A percentile compares a stretch with the other conserved stretches of the same genome.
These are phyloP conservation scores for Solanum boliviense DNA, from an alignment of 257 asterid genomes.

Conservation along the genomic window DNA sequence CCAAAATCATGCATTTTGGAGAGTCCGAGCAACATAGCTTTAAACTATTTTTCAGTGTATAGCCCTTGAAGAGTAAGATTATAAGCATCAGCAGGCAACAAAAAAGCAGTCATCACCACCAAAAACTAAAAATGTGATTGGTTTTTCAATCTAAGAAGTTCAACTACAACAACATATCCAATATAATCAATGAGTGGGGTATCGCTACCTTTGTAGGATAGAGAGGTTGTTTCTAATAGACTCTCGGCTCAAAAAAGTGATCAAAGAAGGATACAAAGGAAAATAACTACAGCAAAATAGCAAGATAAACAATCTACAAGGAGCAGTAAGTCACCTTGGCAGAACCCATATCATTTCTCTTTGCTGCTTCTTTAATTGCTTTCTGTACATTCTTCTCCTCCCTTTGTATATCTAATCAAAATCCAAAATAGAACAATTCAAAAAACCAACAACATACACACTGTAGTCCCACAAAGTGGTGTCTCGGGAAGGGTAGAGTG, in stretches of 20 bases:
- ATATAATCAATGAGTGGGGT: neutral
- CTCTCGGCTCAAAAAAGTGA: neutral
- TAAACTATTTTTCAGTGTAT: neutral
- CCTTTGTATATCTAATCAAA: constrained; percentile 71
- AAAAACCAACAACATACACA: neutral
- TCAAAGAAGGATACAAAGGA: neutral
- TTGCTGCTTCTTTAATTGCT: constrained; percentile 93
- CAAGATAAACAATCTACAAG: neutral
- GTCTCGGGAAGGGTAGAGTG: neutral
- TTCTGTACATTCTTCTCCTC: constrained; percentile 93
- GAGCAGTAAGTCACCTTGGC: constrained; percentile 55
- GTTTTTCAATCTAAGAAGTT: neutral
- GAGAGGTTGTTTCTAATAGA: neutral
- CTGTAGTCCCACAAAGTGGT: neutral
- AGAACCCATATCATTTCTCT: constrained; percentile 91
- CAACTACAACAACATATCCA: neutral
- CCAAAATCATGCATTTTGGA: neutral
- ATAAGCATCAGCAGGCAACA: neutral
- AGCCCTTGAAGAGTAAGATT: neutral
- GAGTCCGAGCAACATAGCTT: neutral
- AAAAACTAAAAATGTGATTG: neutral
- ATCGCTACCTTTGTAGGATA: neutral
- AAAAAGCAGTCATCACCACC: neutral
- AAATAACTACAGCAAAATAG: neutral
- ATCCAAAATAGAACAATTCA: neutral